Percentiles rank a stretch among this genome's conserved stretches.
These are phyloP conservation scores for Carnegiea gigantea DNA, from an alignment of 179 eudicot genomes.

Conservation along the genomic window DNA sequence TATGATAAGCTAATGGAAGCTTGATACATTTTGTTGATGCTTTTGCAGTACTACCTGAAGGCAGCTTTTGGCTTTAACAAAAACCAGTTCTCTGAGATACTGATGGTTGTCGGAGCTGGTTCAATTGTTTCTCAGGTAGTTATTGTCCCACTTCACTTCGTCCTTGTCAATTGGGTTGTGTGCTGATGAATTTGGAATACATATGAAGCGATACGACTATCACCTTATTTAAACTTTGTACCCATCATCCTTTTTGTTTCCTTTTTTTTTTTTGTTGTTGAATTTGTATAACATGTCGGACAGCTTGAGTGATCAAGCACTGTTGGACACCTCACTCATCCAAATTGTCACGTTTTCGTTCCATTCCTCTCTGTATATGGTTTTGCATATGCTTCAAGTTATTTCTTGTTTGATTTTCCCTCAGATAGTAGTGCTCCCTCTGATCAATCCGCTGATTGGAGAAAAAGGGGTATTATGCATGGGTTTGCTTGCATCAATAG, in stretches of 20 bases:
- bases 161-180: not conserved
- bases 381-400: not conserved
- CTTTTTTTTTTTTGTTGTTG: too few relatives aligned
- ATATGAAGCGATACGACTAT: not conserved
- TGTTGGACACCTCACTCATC: not conserved
- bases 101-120: conserved; percentile 80
- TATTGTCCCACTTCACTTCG: not conserved
- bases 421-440: conserved; percentile 71
- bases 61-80: conserved; percentile 83
- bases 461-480: conserved; percentile 65
- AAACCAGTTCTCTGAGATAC: conserved; percentile 77
- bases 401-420: conserved; percentile 14
- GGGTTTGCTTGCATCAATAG: conserved; percentile 63
- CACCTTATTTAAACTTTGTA: not conserved
- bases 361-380: not conserved
- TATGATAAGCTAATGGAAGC: not conserved
- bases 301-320: not conserved
- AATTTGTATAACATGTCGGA: not conserved
- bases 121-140: conserved; percentile 85
- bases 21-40: not conserved
- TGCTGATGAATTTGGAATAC: not conserved
- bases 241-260: not conserved
- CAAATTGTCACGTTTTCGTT: not conserved
- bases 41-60: conserved; percentile 78
- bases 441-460: conserved; percentile 75